Percentiles rank a stretch among this genome's conserved stretches.
phyloP scores from a whole-genome alignment of 441 rosid species.

The Raphanus hybrid region DNA sequence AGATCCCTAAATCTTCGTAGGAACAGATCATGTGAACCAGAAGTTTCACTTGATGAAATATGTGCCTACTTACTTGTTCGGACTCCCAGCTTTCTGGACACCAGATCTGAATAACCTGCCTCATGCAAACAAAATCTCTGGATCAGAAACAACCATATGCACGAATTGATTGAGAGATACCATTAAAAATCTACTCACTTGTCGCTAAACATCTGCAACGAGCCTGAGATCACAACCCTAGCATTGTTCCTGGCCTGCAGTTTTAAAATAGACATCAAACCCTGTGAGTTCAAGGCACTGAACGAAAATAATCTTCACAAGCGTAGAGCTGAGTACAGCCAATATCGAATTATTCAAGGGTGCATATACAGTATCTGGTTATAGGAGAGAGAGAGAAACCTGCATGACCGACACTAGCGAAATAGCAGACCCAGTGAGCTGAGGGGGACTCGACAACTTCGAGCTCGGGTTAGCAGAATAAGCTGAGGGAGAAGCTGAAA shows the following conservation, averaged over 20 bases:
- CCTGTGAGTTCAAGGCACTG: neutral
- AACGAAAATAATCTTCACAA: neutral
- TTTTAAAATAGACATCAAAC: conserved; percentile 23
- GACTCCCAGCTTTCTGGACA: conserved; percentile 72
- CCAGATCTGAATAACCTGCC: conserved; percentile 70
- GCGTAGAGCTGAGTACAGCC: conserved; percentile 6
- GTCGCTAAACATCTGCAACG: conserved; percentile 73
- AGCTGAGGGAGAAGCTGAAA: conserved; percentile 84
- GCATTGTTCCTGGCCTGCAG: conserved; percentile 94
- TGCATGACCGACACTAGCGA: conserved; percentile 83
- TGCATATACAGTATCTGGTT: neutral
- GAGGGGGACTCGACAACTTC: conserved; percentile 70
- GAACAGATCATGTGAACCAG: neutral
- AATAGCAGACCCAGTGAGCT: conserved; percentile 42
- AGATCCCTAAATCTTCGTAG: conserved; percentile 6
- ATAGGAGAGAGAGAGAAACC: conserved; percentile 43
- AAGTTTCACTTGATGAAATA: no score
- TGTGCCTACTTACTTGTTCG: conserved; percentile 52
- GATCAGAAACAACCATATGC: conserved; percentile 35
- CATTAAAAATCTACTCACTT: conserved; percentile 46
- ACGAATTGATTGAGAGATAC: conserved; percentile 12
- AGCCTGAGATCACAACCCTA: conserved; percentile 74
- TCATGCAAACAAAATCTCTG: conserved; percentile 27
- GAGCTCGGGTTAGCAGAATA: conserved; percentile 83
- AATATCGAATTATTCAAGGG: conserved; percentile 5